Conservation (phyloP, 2,329 filamentous ascomycete species). For the Acarospora socialis region DNA sequence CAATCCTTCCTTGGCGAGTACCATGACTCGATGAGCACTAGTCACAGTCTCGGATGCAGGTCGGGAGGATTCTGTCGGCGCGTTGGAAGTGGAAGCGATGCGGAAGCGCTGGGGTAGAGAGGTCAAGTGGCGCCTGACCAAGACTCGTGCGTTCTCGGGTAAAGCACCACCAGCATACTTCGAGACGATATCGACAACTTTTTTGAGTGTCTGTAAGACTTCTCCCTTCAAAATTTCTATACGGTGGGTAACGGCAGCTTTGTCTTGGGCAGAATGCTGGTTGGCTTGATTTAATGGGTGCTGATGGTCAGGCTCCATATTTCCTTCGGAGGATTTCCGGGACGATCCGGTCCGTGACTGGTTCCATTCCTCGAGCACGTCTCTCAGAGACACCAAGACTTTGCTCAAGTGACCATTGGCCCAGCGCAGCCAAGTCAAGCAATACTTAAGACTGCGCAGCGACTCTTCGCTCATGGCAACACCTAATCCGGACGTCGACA, state of each 20-base stretch:
- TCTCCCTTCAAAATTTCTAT: conserved; percentile 57
- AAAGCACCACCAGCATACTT: conserved; percentile 84
- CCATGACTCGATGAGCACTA: conserved; percentile 60
- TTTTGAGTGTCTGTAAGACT: conserved; percentile 64
- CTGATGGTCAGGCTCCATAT: too few species aligned
- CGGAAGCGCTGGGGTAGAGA: conserved; percentile 74
- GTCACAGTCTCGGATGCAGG: conserved; percentile 34
- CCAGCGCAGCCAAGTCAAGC: conserved; percentile 63
- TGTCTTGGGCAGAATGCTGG: too few species aligned
- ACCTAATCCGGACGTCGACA: conserved; percentile 80
- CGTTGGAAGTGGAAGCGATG: conserved; percentile 45
- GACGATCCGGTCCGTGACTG: conserved; percentile 22
- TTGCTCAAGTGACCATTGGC: conserved; percentile 69
- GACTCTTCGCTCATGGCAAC: conserved; percentile 86
- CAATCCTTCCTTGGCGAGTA: conserved; percentile 76
- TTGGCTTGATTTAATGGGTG: too few species aligned
- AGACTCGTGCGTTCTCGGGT: conserved; percentile 69
- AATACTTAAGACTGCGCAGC: conserved; percentile 69
- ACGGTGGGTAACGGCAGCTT: conserved; percentile 39
- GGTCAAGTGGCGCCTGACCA: conserved; percentile 73
- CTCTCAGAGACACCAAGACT: conserved; percentile 59
- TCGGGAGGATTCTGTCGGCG: conserved; percentile 24
- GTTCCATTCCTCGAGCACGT: conserved; percentile 70
- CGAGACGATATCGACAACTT: conserved; percentile 71
- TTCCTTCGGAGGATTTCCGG: too few species aligned